Base-by-base conservation (phyloP, 176 grass and related monocot genomes). In the Aegilops bicornis region DNA sequence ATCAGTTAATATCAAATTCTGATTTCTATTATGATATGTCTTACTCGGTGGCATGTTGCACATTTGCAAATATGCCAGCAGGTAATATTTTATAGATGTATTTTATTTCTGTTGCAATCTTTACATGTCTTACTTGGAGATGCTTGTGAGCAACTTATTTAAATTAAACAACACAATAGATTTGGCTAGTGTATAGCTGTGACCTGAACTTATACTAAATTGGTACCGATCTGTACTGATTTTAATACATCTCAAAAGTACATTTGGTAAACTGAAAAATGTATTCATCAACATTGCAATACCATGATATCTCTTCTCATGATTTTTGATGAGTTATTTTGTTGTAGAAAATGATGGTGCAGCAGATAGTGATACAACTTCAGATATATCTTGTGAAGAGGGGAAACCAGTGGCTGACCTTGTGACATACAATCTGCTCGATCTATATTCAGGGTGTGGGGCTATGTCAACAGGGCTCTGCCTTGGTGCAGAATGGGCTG, bases 1-100 rank as follows among this genome's bases (percentile, higher is more conserved):
- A 22, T 62, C 79, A 89, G 23, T 2, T 58, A 1, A 92, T 86
- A n/a, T 73, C 88, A 20, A 37, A 87, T 12, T 90, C 79, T 70
- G 88, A 92, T 40, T 83, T 76, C 12, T 93, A 93, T 39, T 96
- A 96, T 58, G 91, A 96, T 20, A 96, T 96, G 89, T 89, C 89
- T 5, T 91, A 93, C 32, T 64, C 89, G 10, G 78, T 91, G 9
- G 52, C 87, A 12, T 96, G 89, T 81, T 91, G 87, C 6, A 89
- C 87, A 11, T 96, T 96, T 84, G 61, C 71, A 7, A 96, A 90
- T 70, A 62, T 96, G 37, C 84, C 84, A 20, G 8, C 35, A 64
- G 91, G 91, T 93, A 91, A 88, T 70, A 29, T 17, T 6, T 80
- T 43, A 3, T 52, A n/a, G 33, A 43, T 75, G 3, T 11, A 11